Base-by-base conservation (phyloP, 2,329 filamentous ascomycete species). In the Botryotinia narcissicola region DNA sequence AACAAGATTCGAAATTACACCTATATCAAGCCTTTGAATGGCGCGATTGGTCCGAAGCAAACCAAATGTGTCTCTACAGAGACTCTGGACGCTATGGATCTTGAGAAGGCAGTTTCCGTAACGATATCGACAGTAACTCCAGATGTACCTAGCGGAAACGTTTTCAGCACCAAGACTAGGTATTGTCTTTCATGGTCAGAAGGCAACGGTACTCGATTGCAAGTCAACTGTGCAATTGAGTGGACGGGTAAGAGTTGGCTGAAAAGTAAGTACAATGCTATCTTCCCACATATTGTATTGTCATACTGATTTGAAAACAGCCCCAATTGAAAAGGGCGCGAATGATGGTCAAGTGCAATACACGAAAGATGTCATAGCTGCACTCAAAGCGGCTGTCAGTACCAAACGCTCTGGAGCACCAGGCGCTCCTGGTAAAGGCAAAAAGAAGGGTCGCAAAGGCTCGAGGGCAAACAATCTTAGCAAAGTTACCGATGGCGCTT, bases 241-340 rank as follows among this genome's bases (percentile, higher is more conserved):
- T 99, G 97, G 97, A 91, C 92, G 5, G 95, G 95, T 78, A 99
- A 98, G 86, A 98, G 95, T 84, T 99, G 96, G 96, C 85, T 99
- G 63, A 98, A 96, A 85, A 93, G 95, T 97, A 85, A 81, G 86
- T 75, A 51, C 25, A 29, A 66, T 66, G 72, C 35, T 10, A 10
- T n/a, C 48, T 7, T 59, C 18, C 25, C 35, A 32, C 5, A 16
- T n/a, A 6, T 8, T 6, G 60, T 25, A 57, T 12, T 20, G 61
- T 40, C 67, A 44, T 35, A 70, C 57, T 73, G 51, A 69, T 44
- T 66, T 74, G 61, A 68, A 48, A 66, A 60, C 77, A 97, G 94
- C 93, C 75, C 93, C 96, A 3, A 99, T 99, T 78, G 96, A 99
- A 81, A 98, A 97, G 82, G 95, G 94, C 74, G 94, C 95, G 61